These are phyloP conservation scores for Phytopythium chamaehyphon DNA, from an alignment of 352 stramenopile species.

Conservation along the genomic window DNA sequence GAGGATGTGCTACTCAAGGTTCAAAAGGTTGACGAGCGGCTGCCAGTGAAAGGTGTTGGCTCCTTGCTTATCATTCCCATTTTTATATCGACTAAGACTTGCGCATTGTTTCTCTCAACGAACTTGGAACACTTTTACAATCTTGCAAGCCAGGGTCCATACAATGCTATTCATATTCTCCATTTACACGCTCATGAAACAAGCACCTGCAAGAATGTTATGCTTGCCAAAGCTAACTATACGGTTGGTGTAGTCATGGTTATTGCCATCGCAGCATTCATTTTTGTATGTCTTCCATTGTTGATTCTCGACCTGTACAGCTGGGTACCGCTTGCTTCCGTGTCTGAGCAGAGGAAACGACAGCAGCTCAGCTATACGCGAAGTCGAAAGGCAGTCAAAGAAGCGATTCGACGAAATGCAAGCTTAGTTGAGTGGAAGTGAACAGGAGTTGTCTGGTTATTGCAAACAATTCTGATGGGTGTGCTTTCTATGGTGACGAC, in stretches of 20 bases:
- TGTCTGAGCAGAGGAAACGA: conserved; percentile 17
- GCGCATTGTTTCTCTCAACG: conserved; percentile 42
- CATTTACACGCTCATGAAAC: conserved; percentile 13
- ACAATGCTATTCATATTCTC: conserved; percentile 11
- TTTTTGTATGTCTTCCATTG: conserved; percentile 46
- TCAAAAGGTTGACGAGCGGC: conserved; percentile 44
- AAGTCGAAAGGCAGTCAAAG: conserved; percentile 31
- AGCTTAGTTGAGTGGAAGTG: conserved; percentile 21
- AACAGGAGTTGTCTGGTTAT: no score
- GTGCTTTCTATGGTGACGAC: no score
- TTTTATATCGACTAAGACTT: conserved; percentile 56
- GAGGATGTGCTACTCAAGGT: conserved; percentile 50
- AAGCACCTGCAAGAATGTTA: conserved; percentile 8
- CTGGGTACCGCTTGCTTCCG: conserved; percentile 40
- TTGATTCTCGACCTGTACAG: conserved; percentile 52
- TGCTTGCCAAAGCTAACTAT: conserved; percentile 27
- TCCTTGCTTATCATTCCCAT: conserved; percentile 40
- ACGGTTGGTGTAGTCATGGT: conserved; percentile 27
- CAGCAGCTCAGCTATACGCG: conserved; percentile 20
- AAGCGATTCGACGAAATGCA: conserved; percentile 42
- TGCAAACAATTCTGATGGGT: no score
- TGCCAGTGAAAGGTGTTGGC: conserved; percentile 36
- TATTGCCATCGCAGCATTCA: conserved; percentile 34
- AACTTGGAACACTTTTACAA: conserved; percentile 32
- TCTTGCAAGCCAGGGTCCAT: no score